Conservation (phyloP, 176 grass and related monocot genomes). For the Aegilops speltoides region DNA sequence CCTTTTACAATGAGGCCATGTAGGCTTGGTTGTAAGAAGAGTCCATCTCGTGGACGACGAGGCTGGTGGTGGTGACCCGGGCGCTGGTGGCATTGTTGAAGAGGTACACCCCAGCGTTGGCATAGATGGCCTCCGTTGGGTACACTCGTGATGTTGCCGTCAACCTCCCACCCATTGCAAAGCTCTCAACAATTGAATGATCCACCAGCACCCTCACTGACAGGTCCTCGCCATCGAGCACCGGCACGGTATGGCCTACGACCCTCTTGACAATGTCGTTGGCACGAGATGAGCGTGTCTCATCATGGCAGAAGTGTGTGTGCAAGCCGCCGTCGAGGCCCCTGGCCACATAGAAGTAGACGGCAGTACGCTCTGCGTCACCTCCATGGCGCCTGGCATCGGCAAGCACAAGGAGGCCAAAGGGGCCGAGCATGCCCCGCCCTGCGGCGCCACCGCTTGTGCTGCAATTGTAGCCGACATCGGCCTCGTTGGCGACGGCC, state of each 20-base stretch:
- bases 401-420: conserved; percentile 31
- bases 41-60: background rate
- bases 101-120: conserved; percentile 62
- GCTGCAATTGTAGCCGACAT: background rate
- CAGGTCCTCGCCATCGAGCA: conserved; percentile 60
- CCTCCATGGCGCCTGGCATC: conserved; percentile 12
- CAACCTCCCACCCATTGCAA: conserved; percentile 67
- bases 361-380: conserved; percentile 58
- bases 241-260: conserved; percentile 70
- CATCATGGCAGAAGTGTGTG: conserved; percentile 62
- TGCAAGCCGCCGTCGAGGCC: conserved; percentile 39
- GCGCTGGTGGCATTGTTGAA: conserved; percentile 86
- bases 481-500: background rate
- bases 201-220: conserved; percentile 78
- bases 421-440: conserved; percentile 65
- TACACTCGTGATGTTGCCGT: conserved; percentile 84
- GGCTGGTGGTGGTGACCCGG: conserved; percentile 19
- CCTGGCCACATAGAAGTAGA: conserved; percentile 84
- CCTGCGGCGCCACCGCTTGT: conserved; percentile 57
- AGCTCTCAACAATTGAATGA: conserved; percentile 97
- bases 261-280: conserved; percentile 81
- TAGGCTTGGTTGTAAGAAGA: conserved; percentile 54
- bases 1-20: background rate
- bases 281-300: conserved; percentile 49
- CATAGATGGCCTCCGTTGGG: conserved; percentile 79